A percentile compares a stretch with the other conserved stretches of the same genome.
Evolutionary conservation across 2,329 filamentous ascomycete species (phyloP).

Genomic region (Ophiostoma ulmi): DNA sequence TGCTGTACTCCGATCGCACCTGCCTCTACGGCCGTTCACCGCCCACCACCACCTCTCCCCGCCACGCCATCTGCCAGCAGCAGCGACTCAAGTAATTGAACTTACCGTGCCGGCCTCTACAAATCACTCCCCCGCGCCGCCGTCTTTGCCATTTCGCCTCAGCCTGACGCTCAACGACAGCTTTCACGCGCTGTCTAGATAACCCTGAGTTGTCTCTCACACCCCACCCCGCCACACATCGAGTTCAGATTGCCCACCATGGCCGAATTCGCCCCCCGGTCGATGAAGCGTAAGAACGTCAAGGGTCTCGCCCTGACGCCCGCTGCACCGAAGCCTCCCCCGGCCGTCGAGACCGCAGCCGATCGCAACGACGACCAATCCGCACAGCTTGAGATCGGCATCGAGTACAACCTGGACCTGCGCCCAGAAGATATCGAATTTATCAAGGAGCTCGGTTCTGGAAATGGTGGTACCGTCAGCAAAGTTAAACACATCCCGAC

Average conservation of each 20-base stretch:
- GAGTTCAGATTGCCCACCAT: slow-evolving; percentile 37
- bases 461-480: slow-evolving; percentile 96
- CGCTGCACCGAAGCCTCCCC: slow-evolving; percentile 64
- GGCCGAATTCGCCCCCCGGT: slow-evolving; percentile 64
- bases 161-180: neutral
- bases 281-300: slow-evolving; percentile 98
- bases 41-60: slow-evolving; percentile 8
- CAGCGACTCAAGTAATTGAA: neutral
- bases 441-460: slow-evolving; percentile 88
- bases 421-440: slow-evolving; percentile 88
- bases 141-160: neutral
- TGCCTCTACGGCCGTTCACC: slow-evolving; percentile 18
- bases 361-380: slow-evolving; percentile 58
- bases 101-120: slow-evolving; percentile 1
- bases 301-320: slow-evolving; percentile 84
- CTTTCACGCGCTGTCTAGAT: neutral
- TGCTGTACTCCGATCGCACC: slow-evolving; percentile 13
- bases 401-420: slow-evolving; percentile 92
- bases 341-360: slow-evolving; percentile 67
- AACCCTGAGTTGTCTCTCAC: neutral
- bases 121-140: neutral
- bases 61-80: neutral
- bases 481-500: slow-evolving; percentile 95
- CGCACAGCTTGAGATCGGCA: slow-evolving; percentile 80
- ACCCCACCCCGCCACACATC: neutral